A percentile compares a stretch with the other conserved stretches of the same genome.
Conservation (phyloP, 2,329 filamentous ascomycete species). For the Didymellaceae sp. region DNA sequence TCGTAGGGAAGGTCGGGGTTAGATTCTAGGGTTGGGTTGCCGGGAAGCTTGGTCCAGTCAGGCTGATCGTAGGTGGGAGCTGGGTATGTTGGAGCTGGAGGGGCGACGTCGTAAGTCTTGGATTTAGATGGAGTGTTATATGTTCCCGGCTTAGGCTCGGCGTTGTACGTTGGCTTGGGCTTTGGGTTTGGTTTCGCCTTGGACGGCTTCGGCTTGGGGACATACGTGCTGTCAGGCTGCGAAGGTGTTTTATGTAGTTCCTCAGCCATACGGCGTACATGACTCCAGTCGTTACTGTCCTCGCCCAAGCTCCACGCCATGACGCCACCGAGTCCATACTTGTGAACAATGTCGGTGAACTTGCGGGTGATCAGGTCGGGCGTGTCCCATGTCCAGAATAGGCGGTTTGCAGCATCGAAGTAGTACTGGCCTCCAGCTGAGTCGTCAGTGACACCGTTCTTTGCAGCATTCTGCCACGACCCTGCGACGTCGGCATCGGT, state of each 20-base stretch:
- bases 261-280: slow-evolving; percentile 52
- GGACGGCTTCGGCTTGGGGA: too few relatives aligned
- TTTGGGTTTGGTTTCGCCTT: background rate
- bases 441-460: slow-evolving; percentile 63
- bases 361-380: slow-evolving; percentile 66
- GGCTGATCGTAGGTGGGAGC: background rate
- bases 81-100: background rate
- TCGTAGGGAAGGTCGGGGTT: slow-evolving; percentile 15
- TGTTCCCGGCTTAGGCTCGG: background rate
- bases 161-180: background rate
- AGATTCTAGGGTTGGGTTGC: slow-evolving; percentile 4
- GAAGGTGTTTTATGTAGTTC: slow-evolving; percentile 21
- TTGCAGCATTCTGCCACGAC: slow-evolving; percentile 65
- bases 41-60: slow-evolving; percentile 2
- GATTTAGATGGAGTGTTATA: background rate
- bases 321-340: slow-evolving; percentile 68
- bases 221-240: background rate
- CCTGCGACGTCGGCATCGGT: slow-evolving; percentile 56
- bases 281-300: slow-evolving; percentile 57
- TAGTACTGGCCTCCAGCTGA: slow-evolving; percentile 70
- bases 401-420: slow-evolving; percentile 63
- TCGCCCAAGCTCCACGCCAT: slow-evolving; percentile 80
- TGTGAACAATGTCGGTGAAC: slow-evolving; percentile 64
- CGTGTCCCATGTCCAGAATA: slow-evolving; percentile 80
- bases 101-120: background rate